These are phyloP conservation scores for Serendipita sp. DNA, from an alignment of 1,284 basidiomycete genomes.

Conservation along the genomic window DNA sequence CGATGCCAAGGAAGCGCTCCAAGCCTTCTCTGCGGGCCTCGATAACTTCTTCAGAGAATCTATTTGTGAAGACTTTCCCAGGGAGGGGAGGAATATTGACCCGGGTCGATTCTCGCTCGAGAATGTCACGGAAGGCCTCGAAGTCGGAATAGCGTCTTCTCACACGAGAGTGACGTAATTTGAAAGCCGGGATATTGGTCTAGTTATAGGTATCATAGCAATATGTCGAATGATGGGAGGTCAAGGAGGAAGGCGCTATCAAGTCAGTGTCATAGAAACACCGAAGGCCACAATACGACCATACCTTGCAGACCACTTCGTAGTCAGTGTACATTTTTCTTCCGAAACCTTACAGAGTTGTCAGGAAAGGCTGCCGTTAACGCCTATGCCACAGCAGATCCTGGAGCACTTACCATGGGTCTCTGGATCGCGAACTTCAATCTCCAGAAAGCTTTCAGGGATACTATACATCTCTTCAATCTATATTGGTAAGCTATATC, in stretches of 20 bases:
- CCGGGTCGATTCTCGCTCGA: conserved; percentile 90
- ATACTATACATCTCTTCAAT: conserved; percentile 98
- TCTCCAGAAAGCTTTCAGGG: conserved; percentile 94
- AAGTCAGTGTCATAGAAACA: background rate
- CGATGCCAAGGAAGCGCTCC: conserved; percentile 89
- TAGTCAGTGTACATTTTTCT: conserved; percentile 99
- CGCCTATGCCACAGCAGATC: background rate
- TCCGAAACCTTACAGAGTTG: conserved; percentile 56
- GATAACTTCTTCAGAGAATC: conserved; percentile 97
- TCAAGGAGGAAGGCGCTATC: background rate
- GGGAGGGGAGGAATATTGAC: conserved; percentile 96
- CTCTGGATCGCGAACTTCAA: conserved; percentile 92
- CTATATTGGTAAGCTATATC: conserved; percentile 26
- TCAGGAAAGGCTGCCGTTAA: background rate
- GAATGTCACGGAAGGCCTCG: conserved; percentile 95
- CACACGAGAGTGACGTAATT: conserved; percentile 86
- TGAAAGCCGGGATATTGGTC: conserved; percentile 99
- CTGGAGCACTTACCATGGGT: conserved; percentile 64
- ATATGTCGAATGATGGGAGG: background rate
- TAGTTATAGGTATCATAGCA: conserved; percentile 22
- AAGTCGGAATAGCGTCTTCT: conserved; percentile 96
- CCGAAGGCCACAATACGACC: conserved; percentile 16
- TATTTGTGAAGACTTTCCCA: conserved; percentile 90
- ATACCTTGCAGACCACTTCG: conserved; percentile 91
- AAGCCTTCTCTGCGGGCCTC: conserved; percentile 84